These are phyloP conservation scores for Zymoseptoria brevis DNA, from an alignment of 2,329 filamentous ascomycete genomes.

Conservation along the genomic window DNA sequence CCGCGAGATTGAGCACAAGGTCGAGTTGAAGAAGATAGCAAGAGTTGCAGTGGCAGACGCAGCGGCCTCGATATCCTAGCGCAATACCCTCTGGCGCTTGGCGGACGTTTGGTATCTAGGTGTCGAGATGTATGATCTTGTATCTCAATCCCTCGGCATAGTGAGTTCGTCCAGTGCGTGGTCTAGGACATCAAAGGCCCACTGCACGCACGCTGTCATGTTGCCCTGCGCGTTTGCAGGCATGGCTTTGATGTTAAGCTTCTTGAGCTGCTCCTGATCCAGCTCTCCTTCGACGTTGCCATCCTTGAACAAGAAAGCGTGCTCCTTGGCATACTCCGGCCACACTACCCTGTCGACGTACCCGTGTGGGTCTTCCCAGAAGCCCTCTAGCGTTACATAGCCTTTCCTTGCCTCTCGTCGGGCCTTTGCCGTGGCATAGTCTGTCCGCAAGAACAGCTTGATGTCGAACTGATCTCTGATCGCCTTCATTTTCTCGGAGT, in stretches of 20 bases:
- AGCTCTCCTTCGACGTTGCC: constrained; percentile 57
- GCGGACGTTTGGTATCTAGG: not conserved
- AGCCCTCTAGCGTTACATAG: constrained; percentile 74
- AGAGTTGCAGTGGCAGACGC: constrained; percentile 68
- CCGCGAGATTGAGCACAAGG: constrained; percentile 71
- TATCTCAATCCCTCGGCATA: constrained; percentile 1
- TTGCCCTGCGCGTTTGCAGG: constrained; percentile 21
- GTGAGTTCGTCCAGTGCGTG: constrained; percentile 16
- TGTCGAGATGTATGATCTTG: not conserved
- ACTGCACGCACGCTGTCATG: constrained; percentile 30
- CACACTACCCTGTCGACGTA: constrained; percentile 94
- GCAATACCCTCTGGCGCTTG: not conserved
- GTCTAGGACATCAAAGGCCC: constrained; percentile 31
- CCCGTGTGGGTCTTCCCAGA: constrained; percentile 89
- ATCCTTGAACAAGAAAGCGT: constrained; percentile 68
- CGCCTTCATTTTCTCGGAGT: constrained; percentile 48
- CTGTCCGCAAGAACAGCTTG: constrained; percentile 68
- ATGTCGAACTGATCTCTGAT: constrained; percentile 60
- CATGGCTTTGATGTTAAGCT: constrained; percentile 25
- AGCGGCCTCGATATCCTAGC: constrained; percentile 14
- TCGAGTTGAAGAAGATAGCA: constrained; percentile 77
- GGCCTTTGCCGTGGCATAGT: constrained; percentile 54
- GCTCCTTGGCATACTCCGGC: constrained; percentile 82
- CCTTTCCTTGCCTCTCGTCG: constrained; percentile 62
- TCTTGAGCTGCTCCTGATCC: constrained; percentile 35